A percentile compares a stretch with the other conserved stretches of the same genome.
Evolutionary conservation across 2,329 filamentous ascomycete genomes (phyloP).

Genomic region (Trichoderma asperellum): DNA sequence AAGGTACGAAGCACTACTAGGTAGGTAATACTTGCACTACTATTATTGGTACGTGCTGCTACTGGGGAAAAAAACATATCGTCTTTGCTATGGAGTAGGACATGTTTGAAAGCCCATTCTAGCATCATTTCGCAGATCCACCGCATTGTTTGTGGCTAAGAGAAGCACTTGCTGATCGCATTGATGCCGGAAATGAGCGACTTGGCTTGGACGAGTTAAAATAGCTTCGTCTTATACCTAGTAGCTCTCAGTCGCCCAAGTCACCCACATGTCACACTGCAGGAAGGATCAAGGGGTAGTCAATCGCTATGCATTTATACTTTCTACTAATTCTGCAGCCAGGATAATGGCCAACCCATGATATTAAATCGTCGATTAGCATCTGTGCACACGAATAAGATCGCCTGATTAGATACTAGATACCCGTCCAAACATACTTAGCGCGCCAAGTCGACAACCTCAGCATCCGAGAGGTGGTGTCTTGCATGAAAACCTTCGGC

Average conservation of each 20-base stretch:
- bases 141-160: constrained; percentile 2
- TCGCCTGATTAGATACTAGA: constrained; percentile 18
- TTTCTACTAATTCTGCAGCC: neutral
- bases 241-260: neutral
- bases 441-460: constrained; percentile 14
- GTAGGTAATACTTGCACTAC: neutral
- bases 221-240: constrained; percentile 23
- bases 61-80: neutral
- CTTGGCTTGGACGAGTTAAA: constrained; percentile 14
- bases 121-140: constrained; percentile 2
- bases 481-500: constrained; percentile 10
- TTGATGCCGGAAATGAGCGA: constrained; percentile 26
- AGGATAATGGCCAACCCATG: constrained; percentile 1
- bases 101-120: neutral
- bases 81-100: neutral
- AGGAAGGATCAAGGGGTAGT: neutral
- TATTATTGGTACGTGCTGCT: neutral
- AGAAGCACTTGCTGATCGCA: constrained; percentile 7
- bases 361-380: constrained; percentile 17
- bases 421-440: constrained; percentile 12
- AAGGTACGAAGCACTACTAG: neutral
- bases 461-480: neutral
- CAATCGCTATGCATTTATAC: neutral
- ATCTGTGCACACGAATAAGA: constrained; percentile 7
- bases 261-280: neutral